Evolutionary conservation across 352 stramenopile species (phyloP).

Genomic region (Globisporangium nagaii): DNA sequence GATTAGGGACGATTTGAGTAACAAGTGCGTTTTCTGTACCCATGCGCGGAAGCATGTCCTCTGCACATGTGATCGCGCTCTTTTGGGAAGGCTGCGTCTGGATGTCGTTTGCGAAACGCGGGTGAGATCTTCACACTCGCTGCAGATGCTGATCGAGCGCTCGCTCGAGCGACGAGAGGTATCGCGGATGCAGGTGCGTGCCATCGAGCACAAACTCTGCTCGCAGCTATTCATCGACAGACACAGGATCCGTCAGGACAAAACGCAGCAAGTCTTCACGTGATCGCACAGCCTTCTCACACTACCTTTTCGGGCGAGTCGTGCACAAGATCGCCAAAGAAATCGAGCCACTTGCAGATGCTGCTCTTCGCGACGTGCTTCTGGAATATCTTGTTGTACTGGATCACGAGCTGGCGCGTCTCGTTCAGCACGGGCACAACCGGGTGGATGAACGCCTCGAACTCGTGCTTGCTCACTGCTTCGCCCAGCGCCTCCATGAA

Average conservation of each 20-base stretch:
- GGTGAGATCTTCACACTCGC: not conserved
- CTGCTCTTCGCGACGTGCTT: conserved; percentile 27
- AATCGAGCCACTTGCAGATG: conserved; percentile 83
- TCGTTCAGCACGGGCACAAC: conserved; percentile 88
- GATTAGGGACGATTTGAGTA: too few relatives aligned
- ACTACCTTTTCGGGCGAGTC: conserved; percentile 36
- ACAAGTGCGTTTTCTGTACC: too few relatives aligned
- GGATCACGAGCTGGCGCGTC: conserved; percentile 71
- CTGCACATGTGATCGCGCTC: too few relatives aligned
- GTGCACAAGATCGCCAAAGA: conserved; percentile 78
- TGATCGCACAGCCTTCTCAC: not conserved
- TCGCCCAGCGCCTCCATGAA: conserved; percentile 68
- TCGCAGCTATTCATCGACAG: conserved; percentile 27
- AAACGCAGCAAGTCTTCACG: not conserved
- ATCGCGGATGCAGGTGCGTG: conserved; percentile 81
- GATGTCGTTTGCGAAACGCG: too few relatives aligned
- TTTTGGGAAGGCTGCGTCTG: too few relatives aligned
- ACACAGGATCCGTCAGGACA: not conserved
- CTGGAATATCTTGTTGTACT: conserved; percentile 80
- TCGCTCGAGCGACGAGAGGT: conserved; percentile 45
- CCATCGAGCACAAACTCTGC: conserved; percentile 63
- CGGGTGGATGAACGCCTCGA: conserved; percentile 80
- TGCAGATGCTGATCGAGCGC: conserved; percentile 11
- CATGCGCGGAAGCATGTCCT: too few relatives aligned
- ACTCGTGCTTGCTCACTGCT: conserved; percentile 48